Evolutionary conservation across 2,329 filamentous ascomycete genomes (phyloP).

Genomic region (Beauveria rudraprayagi): DNA sequence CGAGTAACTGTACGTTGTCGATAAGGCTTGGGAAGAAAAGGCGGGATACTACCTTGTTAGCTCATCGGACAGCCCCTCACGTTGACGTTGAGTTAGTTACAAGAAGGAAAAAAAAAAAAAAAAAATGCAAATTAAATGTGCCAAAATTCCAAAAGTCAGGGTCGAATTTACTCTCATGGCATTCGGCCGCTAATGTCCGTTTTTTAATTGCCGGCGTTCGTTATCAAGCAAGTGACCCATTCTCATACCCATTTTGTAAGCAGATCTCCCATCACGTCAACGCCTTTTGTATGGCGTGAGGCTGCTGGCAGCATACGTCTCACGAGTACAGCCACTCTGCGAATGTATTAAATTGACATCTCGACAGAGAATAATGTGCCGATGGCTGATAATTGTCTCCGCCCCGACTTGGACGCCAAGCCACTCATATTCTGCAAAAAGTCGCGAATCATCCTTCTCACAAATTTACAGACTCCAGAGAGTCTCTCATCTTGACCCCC

Average conservation of each 20-base stretch:
- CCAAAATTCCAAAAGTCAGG: neutral
- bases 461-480: no score
- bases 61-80: neutral
- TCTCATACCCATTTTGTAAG: neutral
- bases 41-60: neutral
- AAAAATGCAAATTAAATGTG: no score
- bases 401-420: neutral
- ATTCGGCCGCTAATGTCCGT: no score
- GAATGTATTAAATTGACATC: neutral
- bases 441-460: no score
- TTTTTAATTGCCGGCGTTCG: neutral
- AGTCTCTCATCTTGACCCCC: no score
- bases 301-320: neutral
- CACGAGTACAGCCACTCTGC: neutral
- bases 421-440: neutral
- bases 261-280: slow-evolving; percentile 12
- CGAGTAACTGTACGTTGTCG: neutral
- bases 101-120: no score
- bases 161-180: no score
- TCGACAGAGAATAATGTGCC: neutral
- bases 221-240: neutral
- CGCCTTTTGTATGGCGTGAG: slow-evolving; percentile 10
- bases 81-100: neutral
- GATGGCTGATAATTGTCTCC: neutral
- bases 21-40: neutral